These are phyloP conservation scores for Thelephora aurantiotincta DNA, from an alignment of 768 basidiomycete species.

Conservation along the genomic window DNA sequence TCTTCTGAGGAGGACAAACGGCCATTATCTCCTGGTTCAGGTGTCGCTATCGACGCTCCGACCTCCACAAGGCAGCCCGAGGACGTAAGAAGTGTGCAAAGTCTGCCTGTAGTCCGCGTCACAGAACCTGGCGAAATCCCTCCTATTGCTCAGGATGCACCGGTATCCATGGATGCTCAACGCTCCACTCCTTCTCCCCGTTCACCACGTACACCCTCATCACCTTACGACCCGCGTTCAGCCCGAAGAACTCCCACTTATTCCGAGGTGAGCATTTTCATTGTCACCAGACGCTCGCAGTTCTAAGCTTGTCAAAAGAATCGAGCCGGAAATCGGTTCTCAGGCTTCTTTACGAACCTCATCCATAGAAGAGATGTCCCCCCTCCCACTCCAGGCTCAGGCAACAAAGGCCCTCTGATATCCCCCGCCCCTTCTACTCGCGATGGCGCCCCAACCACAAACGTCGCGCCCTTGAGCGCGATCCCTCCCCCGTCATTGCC, in stretches of 20 bases:
- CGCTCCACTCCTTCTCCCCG: neutral
- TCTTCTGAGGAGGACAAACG: constrained; percentile 10
- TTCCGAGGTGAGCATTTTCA: constrained; percentile 33
- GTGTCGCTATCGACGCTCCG: constrained; percentile 16
- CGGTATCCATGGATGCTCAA: neutral
- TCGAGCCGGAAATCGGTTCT: constrained; percentile 60
- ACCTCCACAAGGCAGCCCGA: constrained; percentile 2
- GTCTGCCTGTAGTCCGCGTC: constrained; percentile 42
- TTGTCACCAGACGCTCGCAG: constrained; percentile 1
- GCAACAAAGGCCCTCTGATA: constrained; percentile 7
- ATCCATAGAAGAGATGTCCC: constrained; percentile 56
- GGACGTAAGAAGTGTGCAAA: constrained; percentile 40
- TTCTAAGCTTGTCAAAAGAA: constrained; percentile 19
- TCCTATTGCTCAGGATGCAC: neutral
- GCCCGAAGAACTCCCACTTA: too few species aligned
- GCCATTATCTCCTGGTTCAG: neutral
- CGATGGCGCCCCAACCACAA: constrained; percentile 24
- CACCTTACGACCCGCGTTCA: neutral
- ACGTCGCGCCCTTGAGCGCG: constrained; percentile 25
- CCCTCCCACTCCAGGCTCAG: constrained; percentile 8
- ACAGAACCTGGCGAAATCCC: constrained; percentile 17
- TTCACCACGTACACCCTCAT: neutral
- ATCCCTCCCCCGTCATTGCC: constrained; percentile 66
- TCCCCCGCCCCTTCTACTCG: constrained; percentile 14
- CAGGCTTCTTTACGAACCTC: constrained; percentile 73